Conservation (phyloP, 352 stramenopile genomes). For the Phytophthora meadii region DNA sequence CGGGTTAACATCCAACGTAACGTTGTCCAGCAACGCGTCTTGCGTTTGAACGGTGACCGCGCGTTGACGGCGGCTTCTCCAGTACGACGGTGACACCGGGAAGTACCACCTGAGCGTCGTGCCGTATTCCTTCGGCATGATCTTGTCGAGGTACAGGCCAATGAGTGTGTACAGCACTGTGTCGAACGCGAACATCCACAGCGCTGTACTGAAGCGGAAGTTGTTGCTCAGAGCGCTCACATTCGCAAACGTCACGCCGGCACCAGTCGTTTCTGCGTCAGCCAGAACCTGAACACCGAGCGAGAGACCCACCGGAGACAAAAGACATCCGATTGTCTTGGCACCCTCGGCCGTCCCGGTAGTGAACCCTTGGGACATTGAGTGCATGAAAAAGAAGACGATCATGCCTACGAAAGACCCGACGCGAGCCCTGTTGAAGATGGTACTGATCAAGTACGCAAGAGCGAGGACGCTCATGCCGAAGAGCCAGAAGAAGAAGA, state of each 20-base stretch:
- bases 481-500: constrained; percentile 82
- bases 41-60: constrained; percentile 9
- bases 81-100: constrained; percentile 62
- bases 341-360: constrained; percentile 19
- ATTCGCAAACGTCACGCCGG: constrained; percentile 62
- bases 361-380: constrained; percentile 54
- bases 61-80: constrained; percentile 23
- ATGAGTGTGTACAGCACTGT: constrained; percentile 90
- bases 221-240: constrained; percentile 43
- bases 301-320: constrained; percentile 67
- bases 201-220: constrained; percentile 57
- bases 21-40: constrained; percentile 30
- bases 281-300: constrained; percentile 69
- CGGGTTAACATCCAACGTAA: constrained; percentile 29
- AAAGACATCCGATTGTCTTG: constrained; percentile 62
- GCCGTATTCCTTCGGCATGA: constrained; percentile 92
- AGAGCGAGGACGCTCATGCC: constrained; percentile 47
- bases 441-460: constrained; percentile 64
- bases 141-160: constrained; percentile 90
- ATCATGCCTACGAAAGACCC: constrained; percentile 77
- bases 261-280: constrained; percentile 50
- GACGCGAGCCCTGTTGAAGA: constrained; percentile 76
- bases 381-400: constrained; percentile 89
- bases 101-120: constrained; percentile 93
- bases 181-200: constrained; percentile 88